Percentiles rank a stretch among this genome's conserved stretches.
phyloP scores from a whole-genome alignment of 2,329 filamentous ascomycete species.

The Ophiosphaerella herpotricha region DNA sequence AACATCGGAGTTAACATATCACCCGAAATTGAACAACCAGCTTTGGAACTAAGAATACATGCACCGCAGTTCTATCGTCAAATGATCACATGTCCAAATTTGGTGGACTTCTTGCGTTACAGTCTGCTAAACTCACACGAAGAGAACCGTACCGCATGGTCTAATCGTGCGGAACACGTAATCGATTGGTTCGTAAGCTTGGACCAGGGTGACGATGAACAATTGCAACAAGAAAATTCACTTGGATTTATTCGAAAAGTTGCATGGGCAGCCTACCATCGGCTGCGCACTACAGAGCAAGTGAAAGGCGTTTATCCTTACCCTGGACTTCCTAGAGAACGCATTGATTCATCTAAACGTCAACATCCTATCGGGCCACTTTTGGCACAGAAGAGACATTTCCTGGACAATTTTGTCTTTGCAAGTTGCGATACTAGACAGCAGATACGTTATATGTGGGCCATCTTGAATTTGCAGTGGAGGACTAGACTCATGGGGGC shows the following conservation, averaged over 20 bases:
- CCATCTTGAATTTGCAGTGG: background rate
- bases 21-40: background rate
- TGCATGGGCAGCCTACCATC: background rate
- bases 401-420: background rate
- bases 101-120: background rate
- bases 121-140: background rate
- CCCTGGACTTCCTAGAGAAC: background rate
- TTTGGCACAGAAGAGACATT: background rate
- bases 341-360: background rate
- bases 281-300: background rate
- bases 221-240: too few relatives aligned
- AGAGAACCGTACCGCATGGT: background rate
- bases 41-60: background rate
- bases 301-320: background rate
- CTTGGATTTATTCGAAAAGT: too few relatives aligned
- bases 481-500: background rate
- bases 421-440: background rate
- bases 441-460: background rate
- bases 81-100: background rate
- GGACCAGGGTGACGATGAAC: background rate
- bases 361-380: background rate
- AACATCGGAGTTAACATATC: background rate
- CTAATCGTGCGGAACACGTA: background rate
- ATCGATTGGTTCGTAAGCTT: background rate
- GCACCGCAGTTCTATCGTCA: background rate